phyloP scores from a whole-genome alignment of 1,284 basidiomycete species.

The Cystobasidiaceae sp. region DNA sequence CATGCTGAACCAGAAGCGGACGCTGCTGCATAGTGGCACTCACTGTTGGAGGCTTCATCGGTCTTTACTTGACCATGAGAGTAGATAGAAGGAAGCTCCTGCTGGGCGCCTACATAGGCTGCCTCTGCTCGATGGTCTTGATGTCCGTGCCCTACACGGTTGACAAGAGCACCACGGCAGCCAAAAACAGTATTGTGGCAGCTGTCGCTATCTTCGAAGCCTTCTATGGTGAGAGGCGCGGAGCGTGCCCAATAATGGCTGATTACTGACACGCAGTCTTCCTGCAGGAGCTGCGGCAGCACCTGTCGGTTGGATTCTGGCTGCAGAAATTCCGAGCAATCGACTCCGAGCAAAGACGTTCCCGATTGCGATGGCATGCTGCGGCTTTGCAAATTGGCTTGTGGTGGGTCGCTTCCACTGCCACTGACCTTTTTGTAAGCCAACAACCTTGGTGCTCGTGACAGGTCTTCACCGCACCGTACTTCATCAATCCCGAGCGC shows the following conservation, averaged over 20 bases:
- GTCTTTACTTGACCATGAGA: not conserved
- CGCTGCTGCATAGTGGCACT: not conserved
- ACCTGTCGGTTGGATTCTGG: not conserved
- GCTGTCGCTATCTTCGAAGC: not conserved
- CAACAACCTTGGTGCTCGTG: not conserved
- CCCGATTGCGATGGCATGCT: not conserved
- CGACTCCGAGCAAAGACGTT: not conserved
- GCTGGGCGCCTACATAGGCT: not conserved
- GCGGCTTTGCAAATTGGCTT: not conserved
- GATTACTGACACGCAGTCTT: not conserved
- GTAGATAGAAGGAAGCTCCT: not conserved
- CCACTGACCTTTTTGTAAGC: not conserved
- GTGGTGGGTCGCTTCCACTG: not conserved
- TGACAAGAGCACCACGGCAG: not conserved
- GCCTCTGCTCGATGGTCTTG: not conserved
- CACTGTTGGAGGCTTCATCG: not conserved
- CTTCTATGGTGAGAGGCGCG: not conserved
- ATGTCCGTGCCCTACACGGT: not conserved
- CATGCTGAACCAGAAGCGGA: too few relatives aligned
- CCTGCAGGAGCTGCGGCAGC: not conserved
- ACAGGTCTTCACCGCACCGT: not conserved
- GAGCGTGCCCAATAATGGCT: too few relatives aligned
- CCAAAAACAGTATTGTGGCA: not conserved
- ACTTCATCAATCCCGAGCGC: not conserved
- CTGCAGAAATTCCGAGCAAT: not conserved